phyloP scores from a whole-genome alignment of 495 filamentous ascomycete species.

The Schizothecium vesticola region DNA sequence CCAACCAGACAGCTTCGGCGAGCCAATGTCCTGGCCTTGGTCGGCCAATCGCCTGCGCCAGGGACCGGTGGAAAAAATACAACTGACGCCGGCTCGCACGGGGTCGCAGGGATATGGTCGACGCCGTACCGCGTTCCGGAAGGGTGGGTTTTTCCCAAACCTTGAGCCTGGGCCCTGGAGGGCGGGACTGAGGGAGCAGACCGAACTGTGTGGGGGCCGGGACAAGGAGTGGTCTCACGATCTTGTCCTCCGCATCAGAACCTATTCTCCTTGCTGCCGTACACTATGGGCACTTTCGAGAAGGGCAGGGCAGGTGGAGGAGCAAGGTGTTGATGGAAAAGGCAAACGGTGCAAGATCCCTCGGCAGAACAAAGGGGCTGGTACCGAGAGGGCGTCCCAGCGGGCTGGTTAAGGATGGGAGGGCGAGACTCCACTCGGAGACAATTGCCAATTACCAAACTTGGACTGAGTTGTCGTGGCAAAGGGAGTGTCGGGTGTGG shows the following conservation, averaged over 20 bases:
- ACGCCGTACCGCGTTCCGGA: not conserved
- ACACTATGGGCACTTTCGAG: not conserved
- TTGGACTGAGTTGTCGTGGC: too few species aligned
- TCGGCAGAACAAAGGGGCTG: too few species aligned
- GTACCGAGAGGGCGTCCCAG: conserved; percentile 11
- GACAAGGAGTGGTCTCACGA: not conserved
- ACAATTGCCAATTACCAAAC: not conserved
- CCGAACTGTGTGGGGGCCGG: too few species aligned
- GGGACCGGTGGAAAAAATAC: not conserved
- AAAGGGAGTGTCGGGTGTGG: too few species aligned
- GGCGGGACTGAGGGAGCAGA: too few species aligned
- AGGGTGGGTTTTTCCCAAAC: not conserved
- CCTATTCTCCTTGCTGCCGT: not conserved
- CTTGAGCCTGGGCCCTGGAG: too few species aligned
- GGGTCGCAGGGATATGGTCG: not conserved
- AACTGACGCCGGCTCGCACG: not conserved
- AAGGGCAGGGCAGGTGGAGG: not conserved
- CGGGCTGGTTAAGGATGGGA: conserved; percentile 19
- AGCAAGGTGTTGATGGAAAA: too few species aligned
- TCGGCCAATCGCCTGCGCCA: not conserved
- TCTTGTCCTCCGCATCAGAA: not conserved
- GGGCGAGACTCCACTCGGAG: not conserved
- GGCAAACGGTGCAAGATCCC: too few species aligned
- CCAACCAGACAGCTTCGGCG: too few species aligned
- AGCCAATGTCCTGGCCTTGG: too few species aligned